Base-by-base conservation (phyloP, 2,329 filamentous ascomycete genomes). In the Polytolypa hystricis region DNA sequence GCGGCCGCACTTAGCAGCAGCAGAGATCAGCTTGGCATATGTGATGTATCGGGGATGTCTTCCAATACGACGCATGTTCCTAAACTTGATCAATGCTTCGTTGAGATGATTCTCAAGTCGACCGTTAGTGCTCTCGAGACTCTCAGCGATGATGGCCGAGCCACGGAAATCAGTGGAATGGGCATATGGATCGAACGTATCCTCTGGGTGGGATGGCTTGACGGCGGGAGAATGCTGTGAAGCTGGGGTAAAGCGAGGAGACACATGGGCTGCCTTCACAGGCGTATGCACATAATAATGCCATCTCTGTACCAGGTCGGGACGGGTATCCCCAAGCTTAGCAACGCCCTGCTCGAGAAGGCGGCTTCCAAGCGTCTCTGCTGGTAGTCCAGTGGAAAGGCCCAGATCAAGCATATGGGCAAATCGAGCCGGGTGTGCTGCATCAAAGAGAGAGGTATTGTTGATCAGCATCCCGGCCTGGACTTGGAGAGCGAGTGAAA, bases 21-120 rank as follows among this genome's bases (percentile, higher is more conserved):
- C 83, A 32, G 81, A 79, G 52, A 98, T 94, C 47, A 98, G 70
- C 71, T 95, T 96, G 33, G 87, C 86, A 51, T 96, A 95, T 1
- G 87, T 94, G 59, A 94, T 91, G 65, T 96, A 96, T 42, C 89
- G 79, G 35, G 89, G 86, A 57, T 95, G 86, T 54, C 86, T 80
- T 44, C 89, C 87, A 53, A 84, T 77, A 41, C 87, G 84, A 45
- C 91, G 86, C 68, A 95, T 94, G 64, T 93, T 94, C 57, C 80
- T 83, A 63, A 96, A 84, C 49, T 85, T 81, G 45, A 70, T 71
- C 43, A 96, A 65, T 23, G 86, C 84, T 46, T 94, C 85, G 45
- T 80, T 80, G 42, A 95, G 69, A 46, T 81, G 77, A 35, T 78
- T 73, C 15, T 78, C 79, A 47, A 79, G 77, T 41, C 81, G 78